Conservation (phyloP, 768 basidiomycete species). For the Rhizopogon salebrosus region DNA sequence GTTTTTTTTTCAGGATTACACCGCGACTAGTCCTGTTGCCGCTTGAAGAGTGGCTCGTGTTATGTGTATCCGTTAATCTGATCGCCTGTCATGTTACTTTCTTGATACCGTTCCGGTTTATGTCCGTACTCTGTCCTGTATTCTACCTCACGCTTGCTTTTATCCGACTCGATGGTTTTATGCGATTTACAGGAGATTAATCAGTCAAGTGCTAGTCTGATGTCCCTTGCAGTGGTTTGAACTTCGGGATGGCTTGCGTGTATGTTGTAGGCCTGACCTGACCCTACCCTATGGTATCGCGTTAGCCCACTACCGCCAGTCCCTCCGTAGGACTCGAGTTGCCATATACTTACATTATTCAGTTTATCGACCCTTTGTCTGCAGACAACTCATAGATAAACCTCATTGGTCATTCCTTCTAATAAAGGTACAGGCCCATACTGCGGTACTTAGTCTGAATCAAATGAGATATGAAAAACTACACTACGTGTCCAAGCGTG, state of each 20-base stretch:
- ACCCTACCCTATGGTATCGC: too few relatives aligned
- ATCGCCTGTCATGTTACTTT: constrained; percentile 5
- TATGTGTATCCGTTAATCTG: constrained; percentile 5
- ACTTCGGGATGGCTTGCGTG: too few relatives aligned
- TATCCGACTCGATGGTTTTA: constrained; percentile 3
- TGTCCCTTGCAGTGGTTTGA: too few relatives aligned
- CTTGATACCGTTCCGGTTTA: constrained; percentile 19
- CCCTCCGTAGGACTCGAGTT: too few relatives aligned
- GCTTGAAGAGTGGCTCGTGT: constrained; percentile 10
- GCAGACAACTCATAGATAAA: too few relatives aligned
- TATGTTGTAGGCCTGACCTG: too few relatives aligned
- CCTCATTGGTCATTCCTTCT: too few relatives aligned
- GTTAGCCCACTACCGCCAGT: too few relatives aligned
- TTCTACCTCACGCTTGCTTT: constrained; percentile 12
- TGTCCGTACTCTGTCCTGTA: constrained; percentile 15
- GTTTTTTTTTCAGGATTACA: constrained; percentile 53
- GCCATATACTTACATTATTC: too few relatives aligned
- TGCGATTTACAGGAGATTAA: constrained; percentile 1
- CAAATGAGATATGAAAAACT: neutral
- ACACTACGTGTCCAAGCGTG: neutral
- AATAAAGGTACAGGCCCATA: too few relatives aligned
- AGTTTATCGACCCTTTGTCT: too few relatives aligned
- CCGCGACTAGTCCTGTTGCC: constrained; percentile 50
- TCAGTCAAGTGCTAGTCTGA: too few relatives aligned
- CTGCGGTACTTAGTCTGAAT: neutral